Conservation (phyloP, 2,329 filamentous ascomycete genomes). For the Penicillium sp. region DNA sequence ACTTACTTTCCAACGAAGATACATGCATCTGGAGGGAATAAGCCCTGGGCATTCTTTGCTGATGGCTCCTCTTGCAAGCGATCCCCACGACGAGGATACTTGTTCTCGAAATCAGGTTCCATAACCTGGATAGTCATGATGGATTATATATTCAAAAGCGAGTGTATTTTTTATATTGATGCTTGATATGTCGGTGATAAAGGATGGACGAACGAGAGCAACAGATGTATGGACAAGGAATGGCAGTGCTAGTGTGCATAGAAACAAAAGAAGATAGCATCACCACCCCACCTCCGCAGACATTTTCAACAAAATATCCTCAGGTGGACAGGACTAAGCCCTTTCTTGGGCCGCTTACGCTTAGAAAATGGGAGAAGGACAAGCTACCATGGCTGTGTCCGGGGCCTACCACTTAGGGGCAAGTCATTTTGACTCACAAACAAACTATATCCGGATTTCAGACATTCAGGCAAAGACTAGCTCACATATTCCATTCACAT, state of each 20-base stretch:
- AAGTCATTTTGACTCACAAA: slow-evolving; percentile 8
- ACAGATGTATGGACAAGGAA: slow-evolving; percentile 9
- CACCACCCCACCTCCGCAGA: not conserved
- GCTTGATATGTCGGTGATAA: not conserved
- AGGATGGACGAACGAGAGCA: not conserved
- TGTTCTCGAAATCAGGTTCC: not conserved
- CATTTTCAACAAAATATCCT: not conserved
- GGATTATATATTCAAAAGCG: not conserved
- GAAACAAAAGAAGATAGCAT: not conserved
- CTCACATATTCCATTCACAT: not conserved
- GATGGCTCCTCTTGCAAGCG: slow-evolving; percentile 27
- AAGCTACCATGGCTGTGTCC: slow-evolving; percentile 6
- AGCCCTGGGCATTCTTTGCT: slow-evolving; percentile 37
- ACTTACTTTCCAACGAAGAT: slow-evolving; percentile 44
- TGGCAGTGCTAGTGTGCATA: not conserved
- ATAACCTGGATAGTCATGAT: slow-evolving; percentile 4
- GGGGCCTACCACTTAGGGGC: not conserved
- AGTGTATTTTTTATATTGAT: not conserved
- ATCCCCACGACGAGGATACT: slow-evolving; percentile 25
- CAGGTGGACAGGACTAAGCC: slow-evolving; percentile 1
- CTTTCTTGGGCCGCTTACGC: not conserved
- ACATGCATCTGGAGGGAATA: slow-evolving; percentile 37
- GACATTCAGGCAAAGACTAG: not conserved
- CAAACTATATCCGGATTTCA: not conserved
- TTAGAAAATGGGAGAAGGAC: not conserved